Conservation (phyloP, 2,329 filamentous ascomycete species). For the Dothidotthia symphoricarpi region DNA sequence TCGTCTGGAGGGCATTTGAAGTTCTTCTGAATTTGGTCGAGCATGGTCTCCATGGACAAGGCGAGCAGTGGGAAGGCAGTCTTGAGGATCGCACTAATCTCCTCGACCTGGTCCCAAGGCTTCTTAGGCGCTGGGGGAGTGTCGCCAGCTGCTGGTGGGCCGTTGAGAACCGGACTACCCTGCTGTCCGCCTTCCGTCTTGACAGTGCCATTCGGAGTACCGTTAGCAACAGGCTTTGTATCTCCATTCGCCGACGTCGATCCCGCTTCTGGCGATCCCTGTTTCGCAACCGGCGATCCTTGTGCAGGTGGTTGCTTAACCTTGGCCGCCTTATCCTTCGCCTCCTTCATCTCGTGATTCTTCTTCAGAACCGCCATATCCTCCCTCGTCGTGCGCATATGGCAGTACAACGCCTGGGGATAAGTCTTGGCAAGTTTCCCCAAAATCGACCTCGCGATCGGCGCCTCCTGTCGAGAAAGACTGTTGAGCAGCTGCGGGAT, state of each 20-base stretch:
- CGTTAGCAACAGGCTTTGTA: slow-evolving; percentile 56
- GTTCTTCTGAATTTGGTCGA: slow-evolving; percentile 97
- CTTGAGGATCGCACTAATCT: slow-evolving; percentile 92
- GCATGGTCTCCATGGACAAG: slow-evolving; percentile 98
- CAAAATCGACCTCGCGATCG: slow-evolving; percentile 80
- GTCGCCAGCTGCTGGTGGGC: slow-evolving; percentile 19
- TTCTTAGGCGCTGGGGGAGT: slow-evolving; percentile 56
- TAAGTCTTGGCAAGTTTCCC: slow-evolving; percentile 94
- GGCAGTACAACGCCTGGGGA: slow-evolving; percentile 92
- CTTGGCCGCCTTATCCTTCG: slow-evolving; percentile 50
- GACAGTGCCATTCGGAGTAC: slow-evolving; percentile 38
- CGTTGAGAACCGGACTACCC: slow-evolving; percentile 29
- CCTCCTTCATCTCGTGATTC: slow-evolving; percentile 66
- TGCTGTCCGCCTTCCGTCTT: slow-evolving; percentile 42
- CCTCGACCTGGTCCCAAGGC: slow-evolving; percentile 95
- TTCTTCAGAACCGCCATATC: slow-evolving; percentile 94
- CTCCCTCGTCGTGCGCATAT: slow-evolving; percentile 87
- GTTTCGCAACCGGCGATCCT: slow-evolving; percentile 40
- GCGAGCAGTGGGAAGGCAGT: slow-evolving; percentile 95
- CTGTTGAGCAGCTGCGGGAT: slow-evolving; percentile 95
- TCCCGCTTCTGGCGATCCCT: slow-evolving; percentile 36
- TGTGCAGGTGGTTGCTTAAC: slow-evolving; percentile 63
- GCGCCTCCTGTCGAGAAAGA: slow-evolving; percentile 85
- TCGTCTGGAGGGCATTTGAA: slow-evolving; percentile 99
- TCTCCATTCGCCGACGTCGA: slow-evolving; percentile 37